Conservation (phyloP, 192 early-diverging fungal genomes). For the Umbelopsis sp. region DNA sequence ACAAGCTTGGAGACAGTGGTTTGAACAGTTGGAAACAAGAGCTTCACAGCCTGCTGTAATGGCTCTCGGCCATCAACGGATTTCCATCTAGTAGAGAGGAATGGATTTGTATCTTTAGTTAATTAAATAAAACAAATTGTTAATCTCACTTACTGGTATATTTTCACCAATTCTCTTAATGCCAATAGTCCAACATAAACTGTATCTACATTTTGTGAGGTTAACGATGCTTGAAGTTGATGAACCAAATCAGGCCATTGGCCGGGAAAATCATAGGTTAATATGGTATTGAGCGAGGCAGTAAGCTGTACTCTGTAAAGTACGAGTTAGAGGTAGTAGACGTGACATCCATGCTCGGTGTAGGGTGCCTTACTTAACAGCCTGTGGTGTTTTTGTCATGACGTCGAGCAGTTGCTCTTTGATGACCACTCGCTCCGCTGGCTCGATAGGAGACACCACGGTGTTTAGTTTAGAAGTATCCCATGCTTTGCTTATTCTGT, state of each 20-base stretch:
- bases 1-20: constrained; percentile 68
- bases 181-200: constrained; percentile 80
- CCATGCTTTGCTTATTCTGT: constrained; percentile 75
- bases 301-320: constrained; percentile 68
- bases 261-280: constrained; percentile 75
- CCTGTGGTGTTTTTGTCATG: constrained; percentile 62
- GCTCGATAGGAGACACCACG: constrained; percentile 43
- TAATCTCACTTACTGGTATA: constrained; percentile 62
- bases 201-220: constrained; percentile 60
- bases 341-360: neutral
- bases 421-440: constrained; percentile 66
- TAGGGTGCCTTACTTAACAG: constrained; percentile 58
- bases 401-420: constrained; percentile 71
- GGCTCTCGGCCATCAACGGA: constrained; percentile 60
- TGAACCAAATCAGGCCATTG: constrained; percentile 82
- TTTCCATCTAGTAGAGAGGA: constrained; percentile 57
- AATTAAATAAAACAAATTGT: neutral
- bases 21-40: constrained; percentile 76
- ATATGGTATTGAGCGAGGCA: constrained; percentile 73
- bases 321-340: neutral
- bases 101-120: neutral
- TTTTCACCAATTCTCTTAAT: constrained; percentile 76
- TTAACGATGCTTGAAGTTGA: constrained; percentile 62
- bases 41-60: constrained; percentile 69
- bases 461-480: constrained; percentile 33